A percentile compares a stretch with the other conserved stretches of the same genome.
Evolutionary conservation across 805 yeast species (phyloP).

Genomic region (Helenozyma baotianmanensis): DNA sequence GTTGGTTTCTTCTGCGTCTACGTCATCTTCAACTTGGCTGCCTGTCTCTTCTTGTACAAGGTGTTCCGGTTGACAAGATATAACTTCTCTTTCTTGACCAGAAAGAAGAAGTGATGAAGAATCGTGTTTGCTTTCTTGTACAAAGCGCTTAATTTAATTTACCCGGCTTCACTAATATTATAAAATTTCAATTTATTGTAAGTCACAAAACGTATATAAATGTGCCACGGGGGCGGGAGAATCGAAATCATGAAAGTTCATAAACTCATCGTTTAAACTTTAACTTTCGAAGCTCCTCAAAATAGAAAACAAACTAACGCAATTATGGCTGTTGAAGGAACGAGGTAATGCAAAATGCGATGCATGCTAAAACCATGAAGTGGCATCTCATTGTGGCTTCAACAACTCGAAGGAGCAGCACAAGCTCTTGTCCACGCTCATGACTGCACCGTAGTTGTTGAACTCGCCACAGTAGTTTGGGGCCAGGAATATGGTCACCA

Average conservation of each 20-base stretch:
- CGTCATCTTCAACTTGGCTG: slow-evolving; percentile 11
- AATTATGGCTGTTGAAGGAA: background rate
- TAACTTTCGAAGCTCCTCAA: background rate
- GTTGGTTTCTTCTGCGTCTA: slow-evolving; percentile 11
- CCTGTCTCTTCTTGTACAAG: slow-evolving; percentile 10
- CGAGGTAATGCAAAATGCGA: too few relatives aligned
- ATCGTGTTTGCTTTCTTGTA: too few relatives aligned
- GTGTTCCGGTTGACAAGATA: slow-evolving; percentile 8
- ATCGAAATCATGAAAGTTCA: background rate
- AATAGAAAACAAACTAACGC: background rate
- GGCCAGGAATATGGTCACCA: slow-evolving; percentile 77
- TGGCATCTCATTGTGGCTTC: slow-evolving; percentile 45
- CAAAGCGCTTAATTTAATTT: too few relatives aligned
- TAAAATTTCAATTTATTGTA: too few relatives aligned
- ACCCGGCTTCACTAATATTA: too few relatives aligned
- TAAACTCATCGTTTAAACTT: background rate
- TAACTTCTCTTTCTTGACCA: background rate
- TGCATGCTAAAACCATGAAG: too few relatives aligned
- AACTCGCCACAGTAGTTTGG: slow-evolving; percentile 84
- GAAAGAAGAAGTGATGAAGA: slow-evolving; percentile 1
- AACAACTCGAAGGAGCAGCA: slow-evolving; percentile 69
- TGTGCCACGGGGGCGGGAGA: too few relatives aligned
- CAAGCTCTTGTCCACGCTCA: slow-evolving; percentile 64
- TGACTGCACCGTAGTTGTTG: slow-evolving; percentile 75
- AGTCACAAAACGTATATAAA: too few relatives aligned